Conservation (phyloP, 2,329 filamentous ascomycete genomes). For the Endocalyx cinctus region DNA sequence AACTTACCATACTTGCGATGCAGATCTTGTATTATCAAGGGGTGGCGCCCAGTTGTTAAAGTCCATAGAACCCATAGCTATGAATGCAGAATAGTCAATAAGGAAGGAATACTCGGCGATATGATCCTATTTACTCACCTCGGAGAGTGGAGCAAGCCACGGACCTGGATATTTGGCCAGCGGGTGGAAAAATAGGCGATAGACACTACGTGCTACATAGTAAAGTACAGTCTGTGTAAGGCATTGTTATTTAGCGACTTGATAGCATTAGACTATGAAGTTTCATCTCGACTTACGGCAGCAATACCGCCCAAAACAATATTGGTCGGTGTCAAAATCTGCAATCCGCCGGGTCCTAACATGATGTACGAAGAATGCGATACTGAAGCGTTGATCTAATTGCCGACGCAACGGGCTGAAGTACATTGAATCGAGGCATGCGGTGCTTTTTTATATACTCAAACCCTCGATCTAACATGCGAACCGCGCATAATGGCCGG, state of each 20-base stretch:
- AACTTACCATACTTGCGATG: conserved; percentile 16
- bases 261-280: too few species aligned
- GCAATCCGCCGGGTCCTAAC: not conserved
- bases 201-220: too few species aligned
- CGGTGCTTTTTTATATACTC: too few species aligned
- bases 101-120: not conserved
- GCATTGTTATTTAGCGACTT: too few species aligned
- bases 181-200: not conserved
- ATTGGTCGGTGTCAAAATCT: not conserved
- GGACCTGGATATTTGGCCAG: not conserved
- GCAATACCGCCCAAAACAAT: not conserved
- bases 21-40: conserved; percentile 8
- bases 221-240: too few species aligned
- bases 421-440: too few species aligned
- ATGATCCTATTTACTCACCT: not conserved
- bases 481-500: too few species aligned
- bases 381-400: too few species aligned
- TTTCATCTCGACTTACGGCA: too few species aligned
- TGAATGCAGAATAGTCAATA: not conserved
- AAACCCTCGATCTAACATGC: too few species aligned
- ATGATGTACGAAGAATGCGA: too few species aligned
- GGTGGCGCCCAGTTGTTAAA: conserved; percentile 7
- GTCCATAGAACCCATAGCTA: conserved; percentile 14
- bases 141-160: not conserved
- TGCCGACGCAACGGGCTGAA: too few species aligned